Evolutionary conservation across 129 eudicot species (phyloP).

Genomic region (Chrysanthemum lavandulifolium): DNA sequence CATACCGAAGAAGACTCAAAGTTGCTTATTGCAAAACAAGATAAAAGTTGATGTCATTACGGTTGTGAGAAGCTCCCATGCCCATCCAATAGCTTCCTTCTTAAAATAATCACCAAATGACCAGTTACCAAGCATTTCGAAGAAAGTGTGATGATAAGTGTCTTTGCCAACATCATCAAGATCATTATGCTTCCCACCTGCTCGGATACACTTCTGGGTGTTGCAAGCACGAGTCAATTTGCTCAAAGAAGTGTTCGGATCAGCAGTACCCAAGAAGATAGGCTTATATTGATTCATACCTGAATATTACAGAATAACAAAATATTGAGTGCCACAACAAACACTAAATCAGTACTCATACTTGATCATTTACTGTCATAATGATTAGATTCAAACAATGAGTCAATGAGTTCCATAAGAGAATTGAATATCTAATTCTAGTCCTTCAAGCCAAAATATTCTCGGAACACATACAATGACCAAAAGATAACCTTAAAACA

Average conservation of each 20-base stretch:
- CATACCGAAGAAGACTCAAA: background rate
- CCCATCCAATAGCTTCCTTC: constrained; percentile 86
- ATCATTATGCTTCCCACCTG: constrained; percentile 98
- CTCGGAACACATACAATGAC: too few relatives aligned
- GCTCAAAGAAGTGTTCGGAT: constrained; percentile 79
- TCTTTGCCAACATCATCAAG: constrained; percentile 99
- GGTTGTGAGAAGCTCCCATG: constrained; percentile 91
- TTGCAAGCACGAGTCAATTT: constrained; percentile 91
- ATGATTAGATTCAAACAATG: background rate
- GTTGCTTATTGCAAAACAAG: background rate
- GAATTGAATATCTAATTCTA: too few relatives aligned
- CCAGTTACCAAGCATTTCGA: constrained; percentile 99
- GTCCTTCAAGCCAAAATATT: too few relatives aligned
- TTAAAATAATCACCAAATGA: constrained; percentile 96
- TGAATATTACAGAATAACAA: constrained; percentile 17
- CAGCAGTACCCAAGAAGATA: constrained; percentile 82
- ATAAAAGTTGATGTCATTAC: constrained; percentile 28
- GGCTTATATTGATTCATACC: constrained; percentile 99
- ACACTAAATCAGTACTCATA: background rate
- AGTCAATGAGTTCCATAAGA: background rate
- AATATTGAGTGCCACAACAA: too few relatives aligned
- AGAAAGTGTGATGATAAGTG: constrained; percentile 95
- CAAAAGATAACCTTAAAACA: too few relatives aligned
- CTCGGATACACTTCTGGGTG: constrained; percentile 91
- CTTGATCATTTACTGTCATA: background rate